Base-by-base conservation (phyloP, 257 asterid genomes). In the Solanum peruvianum region DNA sequence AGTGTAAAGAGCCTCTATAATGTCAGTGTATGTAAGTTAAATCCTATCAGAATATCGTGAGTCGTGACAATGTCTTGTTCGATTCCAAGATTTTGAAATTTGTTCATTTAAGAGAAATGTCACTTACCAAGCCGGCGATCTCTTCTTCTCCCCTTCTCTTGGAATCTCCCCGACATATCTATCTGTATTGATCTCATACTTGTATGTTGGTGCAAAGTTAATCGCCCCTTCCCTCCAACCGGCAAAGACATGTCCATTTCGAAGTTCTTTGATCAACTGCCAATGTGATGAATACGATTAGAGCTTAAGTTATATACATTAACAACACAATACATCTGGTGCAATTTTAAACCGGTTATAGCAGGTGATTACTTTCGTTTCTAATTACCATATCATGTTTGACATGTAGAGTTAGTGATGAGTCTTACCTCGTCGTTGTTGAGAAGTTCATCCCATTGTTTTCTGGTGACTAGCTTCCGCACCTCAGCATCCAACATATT, bases 91-190 rank as follows among this genome's bases (percentile, higher is more conserved):
- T 37, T 39, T 39, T 75, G 82, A 25, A 21, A 39, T 75, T 39
- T 75, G 20, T 76, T 25, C 29, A 81, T 49, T 49, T 18, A 81
- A 69, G 33, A 41, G 33, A 56, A 62, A 15, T 56, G 42, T 14
- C 11, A 72, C 93, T 86, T 95, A 97, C 99, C 99, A 97, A 87
- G 99, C 93, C 39, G 99, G 99, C n/a, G 95, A 96, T 87, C 99
- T 93, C 84, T 92, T 95, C 85, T 81, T 81, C 8, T 49, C 85
- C 86, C 95, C 97, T 47, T 89, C 87, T 90, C 90, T 97, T 70
- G 94, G 94, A 86, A 91, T 97, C 89, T 89, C 93, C 31, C 96
- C 95, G 0, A 45, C 16, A 88, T 97, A 97, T 35, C 92, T 89
- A 11, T 93, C 95, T 0, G 98, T 92, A 88, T 95, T 92, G 15